Base-by-base conservation (phyloP, 441 rosid genomes). In the Melianthus villosus region DNA sequence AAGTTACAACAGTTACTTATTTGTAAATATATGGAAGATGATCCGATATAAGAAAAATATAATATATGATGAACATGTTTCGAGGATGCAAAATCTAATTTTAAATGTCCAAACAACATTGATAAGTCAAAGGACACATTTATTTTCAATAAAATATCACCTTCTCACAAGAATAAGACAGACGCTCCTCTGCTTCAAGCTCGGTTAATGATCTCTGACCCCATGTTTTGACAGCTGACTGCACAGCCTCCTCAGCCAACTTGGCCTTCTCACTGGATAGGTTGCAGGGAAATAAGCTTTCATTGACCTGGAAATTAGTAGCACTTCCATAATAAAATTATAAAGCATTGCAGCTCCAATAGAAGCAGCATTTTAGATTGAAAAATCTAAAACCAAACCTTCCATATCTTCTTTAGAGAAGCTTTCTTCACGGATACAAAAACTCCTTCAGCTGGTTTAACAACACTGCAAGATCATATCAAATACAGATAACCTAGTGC, bases 121-220 rank as follows among this genome's bases (percentile, higher is more conserved):
- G n/a, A n/a, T n/a, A n/a, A n/a, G n/a, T n/a, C n/a, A n/a, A n/a
- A n/a, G n/a, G n/a, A n/a, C n/a, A n/a, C n/a, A n/a, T n/a, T n/a
- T 32, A 10, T 4, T 4, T 12, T 32, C 35, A 4, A 17, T 17
- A 13, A 17, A 32, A 38, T 31, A 46, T 54, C 48, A 87, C 97
- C 91, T 80, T 87, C 67, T 87, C 97, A 64, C 93, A 87, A 56
- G 79, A 80, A 58, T 87, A 87, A 36, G 97, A 87, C 42, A 87
- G 60, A 42, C 79, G 77, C 54, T 87, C 97, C 66, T 87, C 97
- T 30, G 95, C 92, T 73, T 78, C 95, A 36, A 87, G 91, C 73
- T 80, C 97, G 42, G 73, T 74, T 60, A 87, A 58, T 6, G 85
- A 80, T 57, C 59, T 76, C 66, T 69, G 82, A 31, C 95, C 97